Evolutionary conservation across 371 early-diverging fungal genomes (phyloP).

Genomic region (Haplosporangium sp.): DNA sequence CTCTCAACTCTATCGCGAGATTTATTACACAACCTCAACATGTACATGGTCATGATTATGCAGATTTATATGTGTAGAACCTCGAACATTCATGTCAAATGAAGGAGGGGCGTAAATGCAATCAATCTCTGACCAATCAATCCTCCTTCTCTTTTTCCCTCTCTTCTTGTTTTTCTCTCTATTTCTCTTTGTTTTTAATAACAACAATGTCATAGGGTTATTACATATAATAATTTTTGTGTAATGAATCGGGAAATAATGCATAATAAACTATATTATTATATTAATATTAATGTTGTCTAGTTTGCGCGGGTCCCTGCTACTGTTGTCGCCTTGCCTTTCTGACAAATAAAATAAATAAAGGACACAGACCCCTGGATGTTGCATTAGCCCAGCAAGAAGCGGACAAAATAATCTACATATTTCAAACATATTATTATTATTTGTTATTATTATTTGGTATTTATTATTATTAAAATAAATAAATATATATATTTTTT

Average conservation of each 20-base stretch:
- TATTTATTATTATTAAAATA: not conserved
- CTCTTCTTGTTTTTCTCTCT: not conserved
- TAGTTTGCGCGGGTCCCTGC: too few species aligned
- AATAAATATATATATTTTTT: too few species aligned
- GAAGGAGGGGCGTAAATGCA: conserved; percentile 1
- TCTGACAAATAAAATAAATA: too few species aligned
- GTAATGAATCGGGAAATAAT: too few species aligned
- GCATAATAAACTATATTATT: too few species aligned
- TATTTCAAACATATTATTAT: not conserved
- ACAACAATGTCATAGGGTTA: too few species aligned
- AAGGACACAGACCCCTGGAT: not conserved
- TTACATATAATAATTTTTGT: too few species aligned
- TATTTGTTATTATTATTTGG: not conserved
- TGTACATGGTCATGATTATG: too few species aligned
- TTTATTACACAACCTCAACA: too few species aligned
- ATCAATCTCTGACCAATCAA: conserved; percentile 2
- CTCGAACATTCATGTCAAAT: not conserved
- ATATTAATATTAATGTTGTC: too few species aligned
- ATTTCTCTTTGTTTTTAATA: not conserved
- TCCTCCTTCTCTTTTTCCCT: conserved; percentile 8
- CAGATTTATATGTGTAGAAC: not conserved
- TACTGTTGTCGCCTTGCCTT: too few species aligned
- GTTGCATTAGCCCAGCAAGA: conserved; percentile 2
- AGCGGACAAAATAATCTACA: not conserved
- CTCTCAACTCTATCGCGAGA: too few species aligned